Conservation (phyloP, 345 rosid species). For the Eucalyptus pumila region DNA sequence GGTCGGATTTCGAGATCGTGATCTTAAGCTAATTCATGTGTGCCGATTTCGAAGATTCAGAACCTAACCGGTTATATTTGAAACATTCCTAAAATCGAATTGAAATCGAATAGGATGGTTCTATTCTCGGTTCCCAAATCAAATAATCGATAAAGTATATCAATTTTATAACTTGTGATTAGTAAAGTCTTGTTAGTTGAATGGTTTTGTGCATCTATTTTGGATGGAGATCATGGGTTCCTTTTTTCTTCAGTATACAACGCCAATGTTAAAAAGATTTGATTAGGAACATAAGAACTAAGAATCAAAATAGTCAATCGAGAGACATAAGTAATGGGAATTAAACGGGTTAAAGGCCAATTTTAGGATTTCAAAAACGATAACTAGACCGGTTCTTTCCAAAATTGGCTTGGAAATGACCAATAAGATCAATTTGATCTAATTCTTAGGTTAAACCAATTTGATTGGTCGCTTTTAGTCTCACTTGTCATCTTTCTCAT, state of each 20-base stretch:
- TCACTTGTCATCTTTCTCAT: background rate
- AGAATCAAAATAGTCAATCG: background rate
- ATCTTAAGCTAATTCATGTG: background rate
- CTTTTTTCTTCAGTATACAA: background rate
- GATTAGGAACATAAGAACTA: rapidly evolving
- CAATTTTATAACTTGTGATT: background rate
- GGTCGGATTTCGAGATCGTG: background rate
- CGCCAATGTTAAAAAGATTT: background rate
- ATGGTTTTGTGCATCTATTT: background rate
- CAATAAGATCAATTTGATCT: background rate
- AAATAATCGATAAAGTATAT: background rate
- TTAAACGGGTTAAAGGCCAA: background rate
- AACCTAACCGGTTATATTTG: background rate
- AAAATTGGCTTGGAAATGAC: background rate
- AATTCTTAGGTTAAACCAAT: background rate
- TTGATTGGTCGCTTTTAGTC: background rate
- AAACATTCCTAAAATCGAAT: background rate
- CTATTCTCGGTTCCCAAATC: background rate
- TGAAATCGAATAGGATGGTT: rapidly evolving
- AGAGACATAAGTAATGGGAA: background rate
- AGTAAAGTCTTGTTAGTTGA: background rate
- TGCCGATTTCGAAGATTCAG: rapidly evolving
- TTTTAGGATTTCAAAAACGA: background rate
- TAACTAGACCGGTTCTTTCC: background rate
- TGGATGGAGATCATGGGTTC: background rate